Evolutionary conservation across 2,329 filamentous ascomycete genomes (phyloP).

Genomic region (Trichothecium sympodiale): DNA sequence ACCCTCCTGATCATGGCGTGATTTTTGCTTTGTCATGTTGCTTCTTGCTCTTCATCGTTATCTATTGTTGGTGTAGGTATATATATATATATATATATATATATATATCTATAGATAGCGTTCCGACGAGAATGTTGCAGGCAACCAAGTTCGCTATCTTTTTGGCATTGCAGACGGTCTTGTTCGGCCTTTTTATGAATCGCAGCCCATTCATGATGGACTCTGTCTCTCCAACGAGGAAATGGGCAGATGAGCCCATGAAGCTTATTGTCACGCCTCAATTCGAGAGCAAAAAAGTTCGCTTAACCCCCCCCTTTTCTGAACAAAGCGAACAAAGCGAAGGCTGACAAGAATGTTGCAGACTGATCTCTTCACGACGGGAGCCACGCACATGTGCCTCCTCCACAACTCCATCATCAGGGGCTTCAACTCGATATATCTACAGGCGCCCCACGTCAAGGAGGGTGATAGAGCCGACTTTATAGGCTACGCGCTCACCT

Average conservation of each 20-base stretch:
- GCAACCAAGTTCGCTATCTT: slow-evolving; percentile 3
- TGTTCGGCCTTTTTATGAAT: slow-evolving; percentile 19
- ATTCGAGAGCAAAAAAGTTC: slow-evolving; percentile 38
- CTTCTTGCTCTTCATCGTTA: no score
- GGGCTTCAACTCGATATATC: slow-evolving; percentile 52
- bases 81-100: no score
- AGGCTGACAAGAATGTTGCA: no score
- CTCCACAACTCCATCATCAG: slow-evolving; percentile 53
- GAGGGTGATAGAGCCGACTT: slow-evolving; percentile 44
- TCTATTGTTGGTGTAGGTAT: no score
- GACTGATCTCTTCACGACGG: slow-evolving; percentile 47
- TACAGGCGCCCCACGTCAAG: slow-evolving; percentile 42
- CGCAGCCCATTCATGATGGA: slow-evolving; percentile 24
- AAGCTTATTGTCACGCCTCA: slow-evolving; percentile 42
- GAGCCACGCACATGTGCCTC: slow-evolving; percentile 50
- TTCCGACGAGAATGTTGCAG: neutral
- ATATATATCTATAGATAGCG: no score
- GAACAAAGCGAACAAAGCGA: neutral
- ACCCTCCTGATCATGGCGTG: no score
- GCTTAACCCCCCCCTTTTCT: neutral
- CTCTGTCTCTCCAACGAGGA: slow-evolving; percentile 13
- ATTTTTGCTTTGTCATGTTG: no score
- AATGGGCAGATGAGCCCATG: slow-evolving; percentile 45
- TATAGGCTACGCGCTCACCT: slow-evolving; percentile 44
- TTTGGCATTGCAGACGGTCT: slow-evolving; percentile 13